Evolutionary conservation across 352 stramenopile genomes (phyloP).

Genomic region (Globisporangium abappressorium): DNA sequence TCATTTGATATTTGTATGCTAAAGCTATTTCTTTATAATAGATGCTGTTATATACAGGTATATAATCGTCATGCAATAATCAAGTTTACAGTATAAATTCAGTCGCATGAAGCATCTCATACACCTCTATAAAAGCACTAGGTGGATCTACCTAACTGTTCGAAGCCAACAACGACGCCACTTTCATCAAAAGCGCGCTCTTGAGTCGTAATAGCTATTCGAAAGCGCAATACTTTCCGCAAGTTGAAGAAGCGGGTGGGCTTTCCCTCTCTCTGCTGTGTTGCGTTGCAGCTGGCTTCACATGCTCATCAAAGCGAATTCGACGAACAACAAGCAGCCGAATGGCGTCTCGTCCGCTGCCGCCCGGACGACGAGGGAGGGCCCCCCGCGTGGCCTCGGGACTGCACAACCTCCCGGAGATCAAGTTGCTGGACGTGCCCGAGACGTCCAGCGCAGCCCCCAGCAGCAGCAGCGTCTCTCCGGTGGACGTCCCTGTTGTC

Average conservation of each 20-base stretch:
- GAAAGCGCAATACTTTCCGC: not conserved
- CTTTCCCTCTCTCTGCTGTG: not conserved
- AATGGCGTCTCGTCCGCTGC: slow-evolving; percentile 21
- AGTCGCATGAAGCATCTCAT: not conserved
- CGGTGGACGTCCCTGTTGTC: not conserved
- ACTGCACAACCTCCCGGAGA: slow-evolving; percentile 17
- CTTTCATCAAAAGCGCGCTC: not conserved
- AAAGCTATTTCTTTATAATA: not conserved
- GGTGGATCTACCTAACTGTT: not conserved
- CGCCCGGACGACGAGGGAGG: slow-evolving; percentile 15
- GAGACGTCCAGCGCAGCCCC: not conserved
- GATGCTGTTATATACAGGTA: too few species aligned
- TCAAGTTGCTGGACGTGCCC: slow-evolving; percentile 11
- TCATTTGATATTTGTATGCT: not conserved
- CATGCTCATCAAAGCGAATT: not conserved
- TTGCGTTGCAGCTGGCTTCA: not conserved
- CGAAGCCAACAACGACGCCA: not conserved
- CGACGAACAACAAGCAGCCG: not conserved
- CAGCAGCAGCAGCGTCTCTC: not conserved
- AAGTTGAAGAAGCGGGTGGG: not conserved
- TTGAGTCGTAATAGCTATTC: not conserved
- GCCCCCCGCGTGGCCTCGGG: slow-evolving; percentile 12
- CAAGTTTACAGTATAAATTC: not conserved
- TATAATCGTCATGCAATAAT: not conserved
- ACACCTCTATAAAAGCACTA: not conserved